Percentiles rank a stretch among this genome's conserved stretches.
phyloP scores from a whole-genome alignment of 2,329 filamentous ascomycete genomes.

The Claviceps monticola region DNA sequence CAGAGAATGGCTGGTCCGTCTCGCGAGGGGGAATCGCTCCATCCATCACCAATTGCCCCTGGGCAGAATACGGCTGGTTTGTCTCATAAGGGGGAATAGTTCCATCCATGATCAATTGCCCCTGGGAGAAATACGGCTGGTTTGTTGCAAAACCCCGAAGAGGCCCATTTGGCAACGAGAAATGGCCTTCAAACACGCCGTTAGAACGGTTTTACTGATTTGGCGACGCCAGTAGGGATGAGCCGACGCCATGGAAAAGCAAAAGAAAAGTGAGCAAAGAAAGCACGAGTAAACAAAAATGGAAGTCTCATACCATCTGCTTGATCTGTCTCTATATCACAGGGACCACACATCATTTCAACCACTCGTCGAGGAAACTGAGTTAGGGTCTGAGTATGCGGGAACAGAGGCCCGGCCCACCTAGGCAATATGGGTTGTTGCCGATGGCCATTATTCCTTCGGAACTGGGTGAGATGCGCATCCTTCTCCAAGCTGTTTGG shows the following conservation, averaged over 20 bases:
- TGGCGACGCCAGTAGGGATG: neutral
- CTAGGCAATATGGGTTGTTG: constrained; percentile 10
- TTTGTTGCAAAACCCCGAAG: constrained; percentile 16
- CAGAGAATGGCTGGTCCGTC: too few relatives aligned
- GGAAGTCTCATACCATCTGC: constrained; percentile 16
- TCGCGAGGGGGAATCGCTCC: too few relatives aligned
- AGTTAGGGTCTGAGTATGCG: constrained; percentile 12
- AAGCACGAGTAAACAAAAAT: neutral
- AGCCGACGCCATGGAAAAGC: neutral
- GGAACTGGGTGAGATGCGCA: neutral
- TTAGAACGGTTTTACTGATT: neutral
- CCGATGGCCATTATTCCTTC: constrained; percentile 1
- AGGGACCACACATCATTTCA: constrained; percentile 19
- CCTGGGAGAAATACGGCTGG: constrained; percentile 14
- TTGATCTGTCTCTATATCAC: constrained; percentile 15
- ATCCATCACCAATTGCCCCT: too few relatives aligned
- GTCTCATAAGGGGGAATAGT: neutral
- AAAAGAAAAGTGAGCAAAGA: neutral
- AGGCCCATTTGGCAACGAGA: constrained; percentile 15
- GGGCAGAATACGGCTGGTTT: too few relatives aligned
- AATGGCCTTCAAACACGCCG: constrained; percentile 17
- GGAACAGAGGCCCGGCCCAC: constrained; percentile 12
- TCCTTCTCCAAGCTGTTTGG: constrained; percentile 1
- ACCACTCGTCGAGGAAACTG: constrained; percentile 17
- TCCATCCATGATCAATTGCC: neutral